Evolutionary conservation across 202 grass and related monocot genomes (phyloP), one percentile per base, ranked within the genome.

Genomic region (Setaria italica): DNA sequence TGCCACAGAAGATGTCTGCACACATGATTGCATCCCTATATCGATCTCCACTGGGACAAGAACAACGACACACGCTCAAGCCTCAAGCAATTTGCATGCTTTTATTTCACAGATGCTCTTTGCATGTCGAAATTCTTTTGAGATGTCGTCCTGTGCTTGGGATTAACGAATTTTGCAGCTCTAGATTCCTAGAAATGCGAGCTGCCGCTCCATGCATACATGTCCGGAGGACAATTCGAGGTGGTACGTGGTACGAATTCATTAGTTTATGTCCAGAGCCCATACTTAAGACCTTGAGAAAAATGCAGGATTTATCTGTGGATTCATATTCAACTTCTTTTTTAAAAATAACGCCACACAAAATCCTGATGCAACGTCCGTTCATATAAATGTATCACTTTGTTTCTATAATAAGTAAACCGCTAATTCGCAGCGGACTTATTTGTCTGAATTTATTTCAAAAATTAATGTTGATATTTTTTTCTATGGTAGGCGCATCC

Each of bases 141-240:
- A 64, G 57, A 30, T 72, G 2, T 21, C 11, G 57, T 59, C 57
- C 13, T 80, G 37, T 41, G 20, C 33, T 67, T 20, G 66, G 80
- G 57, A 83, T 71, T 71, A 17, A 11, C 65, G 7, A 41, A 29
- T 49, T 70, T 50, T 62, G 74, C 65, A 71, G 83, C 65, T 79
- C 65, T 79, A 85, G 74, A 62, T 41, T 41, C 83, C 74, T 79
- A 1, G 47, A 59, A 70, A 39, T 71, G 42, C 11, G 74, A 71
- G 74, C 83, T 60, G 74, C 62, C 20, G 65, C 29, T 58, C 19
- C 30, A 14, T 15, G 29, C 39, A 70, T 71, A 53, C 37, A 49
- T 41, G 3, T 33, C 21, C 58, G 35, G 50, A 50, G 11, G 11
- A 81, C 66, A 82, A 20, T 29, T 10, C n/a, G 13, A 57, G 65